phyloP scores from a whole-genome alignment of 2,329 filamentous ascomycete genomes.

The Sporothrix mexicana region DNA sequence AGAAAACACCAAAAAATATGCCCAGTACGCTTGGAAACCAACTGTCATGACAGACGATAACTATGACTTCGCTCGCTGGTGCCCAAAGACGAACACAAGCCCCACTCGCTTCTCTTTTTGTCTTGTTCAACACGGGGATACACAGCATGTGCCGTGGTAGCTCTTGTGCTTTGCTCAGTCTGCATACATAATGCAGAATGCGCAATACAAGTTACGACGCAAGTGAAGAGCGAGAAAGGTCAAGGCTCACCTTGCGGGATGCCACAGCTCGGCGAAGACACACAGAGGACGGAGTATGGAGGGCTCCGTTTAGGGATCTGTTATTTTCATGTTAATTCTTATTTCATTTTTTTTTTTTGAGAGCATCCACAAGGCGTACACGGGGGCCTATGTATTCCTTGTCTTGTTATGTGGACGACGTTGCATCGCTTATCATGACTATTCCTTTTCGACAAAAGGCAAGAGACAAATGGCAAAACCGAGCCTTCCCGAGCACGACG shows the following conservation, averaged over 20 bases:
- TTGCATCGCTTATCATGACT: background rate
- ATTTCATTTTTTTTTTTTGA: too few relatives aligned
- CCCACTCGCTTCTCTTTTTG: background rate
- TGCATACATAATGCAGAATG: too few relatives aligned
- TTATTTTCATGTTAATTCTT: too few relatives aligned
- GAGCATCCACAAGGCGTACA: too few relatives aligned
- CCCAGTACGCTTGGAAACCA: too few relatives aligned
- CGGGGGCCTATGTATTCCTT: background rate
- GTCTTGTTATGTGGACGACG: background rate
- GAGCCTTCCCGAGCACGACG: conserved; percentile 1
- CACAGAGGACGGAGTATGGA: too few relatives aligned
- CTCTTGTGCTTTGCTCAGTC: conserved; percentile 2
- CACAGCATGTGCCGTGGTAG: conserved; percentile 15
- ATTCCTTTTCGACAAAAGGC: background rate
- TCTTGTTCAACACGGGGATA: background rate
- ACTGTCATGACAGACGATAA: too few relatives aligned
- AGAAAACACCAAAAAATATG: too few relatives aligned
- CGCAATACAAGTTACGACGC: background rate
- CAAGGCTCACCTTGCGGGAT: background rate
- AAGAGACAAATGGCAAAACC: too few relatives aligned
- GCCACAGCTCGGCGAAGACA: background rate
- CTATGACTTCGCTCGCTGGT: too few relatives aligned
- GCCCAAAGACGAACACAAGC: background rate
- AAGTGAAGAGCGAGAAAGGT: background rate
- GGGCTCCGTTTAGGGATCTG: too few relatives aligned